Percentiles rank a stretch among this genome's conserved stretches.
Conservation (phyloP, 2,329 filamentous ascomycete genomes). For the Thermomyces lanuginosus region DNA sequence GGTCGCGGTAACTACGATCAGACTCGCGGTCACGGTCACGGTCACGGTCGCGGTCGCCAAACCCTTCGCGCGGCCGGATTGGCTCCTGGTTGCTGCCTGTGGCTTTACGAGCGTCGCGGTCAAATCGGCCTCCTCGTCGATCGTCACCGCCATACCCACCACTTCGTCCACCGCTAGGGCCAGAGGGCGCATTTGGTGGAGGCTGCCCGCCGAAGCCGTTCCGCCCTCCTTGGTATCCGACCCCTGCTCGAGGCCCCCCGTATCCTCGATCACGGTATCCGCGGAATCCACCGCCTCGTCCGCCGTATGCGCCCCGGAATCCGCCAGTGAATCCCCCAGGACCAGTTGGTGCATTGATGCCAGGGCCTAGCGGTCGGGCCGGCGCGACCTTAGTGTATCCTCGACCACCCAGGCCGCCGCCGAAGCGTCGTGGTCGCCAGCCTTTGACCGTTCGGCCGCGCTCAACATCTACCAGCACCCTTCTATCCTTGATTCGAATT, state of each 20-base stretch:
- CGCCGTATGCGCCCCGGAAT: slow-evolving; percentile 39
- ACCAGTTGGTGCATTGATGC: slow-evolving; percentile 39
- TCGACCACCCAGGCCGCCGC: slow-evolving; percentile 79
- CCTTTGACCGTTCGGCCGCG: slow-evolving; percentile 83
- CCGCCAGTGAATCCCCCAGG: slow-evolving; percentile 41
- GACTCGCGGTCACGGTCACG: slow-evolving; percentile 33
- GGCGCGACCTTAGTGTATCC: slow-evolving; percentile 75
- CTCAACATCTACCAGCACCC: slow-evolving; percentile 89
- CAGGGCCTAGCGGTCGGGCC: slow-evolving; percentile 51
- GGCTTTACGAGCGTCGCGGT: slow-evolving; percentile 38
- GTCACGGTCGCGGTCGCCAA: slow-evolving; percentile 31
- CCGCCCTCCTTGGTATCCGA: slow-evolving; percentile 44
- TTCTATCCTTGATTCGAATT: slow-evolving; percentile 79
- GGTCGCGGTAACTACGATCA: slow-evolving; percentile 39
- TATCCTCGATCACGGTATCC: slow-evolving; percentile 36
- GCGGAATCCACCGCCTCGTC: slow-evolving; percentile 33
- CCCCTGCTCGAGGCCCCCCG: slow-evolving; percentile 33
- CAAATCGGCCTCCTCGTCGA: slow-evolving; percentile 31
- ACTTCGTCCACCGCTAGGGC: slow-evolving; percentile 39
- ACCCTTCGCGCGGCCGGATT: slow-evolving; percentile 51
- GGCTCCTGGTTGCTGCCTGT: slow-evolving; percentile 75
- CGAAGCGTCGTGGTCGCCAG: slow-evolving; percentile 82
- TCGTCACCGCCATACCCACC: slow-evolving; percentile 24
- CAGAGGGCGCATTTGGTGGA: slow-evolving; percentile 35
- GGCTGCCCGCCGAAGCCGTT: slow-evolving; percentile 32